Evolutionary conservation across 345 rosid genomes (phyloP).

Genomic region (Ricinus communis): DNA sequence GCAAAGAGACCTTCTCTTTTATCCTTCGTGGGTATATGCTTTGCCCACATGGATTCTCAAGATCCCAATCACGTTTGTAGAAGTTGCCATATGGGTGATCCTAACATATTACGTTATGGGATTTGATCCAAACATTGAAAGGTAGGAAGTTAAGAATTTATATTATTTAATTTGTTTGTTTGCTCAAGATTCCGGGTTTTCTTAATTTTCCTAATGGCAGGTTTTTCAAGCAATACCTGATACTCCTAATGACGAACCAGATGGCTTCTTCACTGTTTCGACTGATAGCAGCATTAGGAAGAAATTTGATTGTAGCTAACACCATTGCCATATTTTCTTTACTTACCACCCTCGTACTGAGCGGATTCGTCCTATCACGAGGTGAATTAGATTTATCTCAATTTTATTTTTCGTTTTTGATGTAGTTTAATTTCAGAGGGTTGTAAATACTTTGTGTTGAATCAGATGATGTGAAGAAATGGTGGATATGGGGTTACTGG

Average conservation of each 20-base stretch:
- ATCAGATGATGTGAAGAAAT: conserved; percentile 51
- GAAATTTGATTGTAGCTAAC: conserved; percentile 60
- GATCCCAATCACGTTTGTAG: conserved; percentile 63
- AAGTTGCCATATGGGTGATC: conserved; percentile 59
- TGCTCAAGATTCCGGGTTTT: conserved; percentile 5
- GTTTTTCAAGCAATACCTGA: conserved; percentile 52
- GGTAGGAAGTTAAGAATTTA: conserved; percentile 27
- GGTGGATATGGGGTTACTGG: conserved; percentile 82
- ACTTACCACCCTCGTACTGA: conserved; percentile 48
- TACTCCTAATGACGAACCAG: conserved; percentile 46
- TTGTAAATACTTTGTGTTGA: conserved; percentile 7
- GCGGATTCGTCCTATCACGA: conserved; percentile 61
- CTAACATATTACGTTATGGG: conserved; percentile 58
- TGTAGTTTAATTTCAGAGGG: conserved; percentile 12
- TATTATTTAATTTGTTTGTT: background rate
- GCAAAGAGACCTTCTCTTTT: conserved; percentile 83
- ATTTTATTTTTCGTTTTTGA: background rate
- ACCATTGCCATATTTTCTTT: conserved; percentile 51
- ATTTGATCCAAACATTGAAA: conserved; percentile 45
- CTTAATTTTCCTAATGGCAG: conserved; percentile 33
- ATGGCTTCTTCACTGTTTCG: conserved; percentile 62
- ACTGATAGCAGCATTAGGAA: conserved; percentile 50
- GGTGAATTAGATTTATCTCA: conserved; percentile 22
- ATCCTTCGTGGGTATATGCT: conserved; percentile 87
- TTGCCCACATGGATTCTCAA: conserved; percentile 83